These are phyloP conservation scores for Caloboletus firmus DNA, from an alignment of 1,284 basidiomycete species.

Conservation along the genomic window DNA sequence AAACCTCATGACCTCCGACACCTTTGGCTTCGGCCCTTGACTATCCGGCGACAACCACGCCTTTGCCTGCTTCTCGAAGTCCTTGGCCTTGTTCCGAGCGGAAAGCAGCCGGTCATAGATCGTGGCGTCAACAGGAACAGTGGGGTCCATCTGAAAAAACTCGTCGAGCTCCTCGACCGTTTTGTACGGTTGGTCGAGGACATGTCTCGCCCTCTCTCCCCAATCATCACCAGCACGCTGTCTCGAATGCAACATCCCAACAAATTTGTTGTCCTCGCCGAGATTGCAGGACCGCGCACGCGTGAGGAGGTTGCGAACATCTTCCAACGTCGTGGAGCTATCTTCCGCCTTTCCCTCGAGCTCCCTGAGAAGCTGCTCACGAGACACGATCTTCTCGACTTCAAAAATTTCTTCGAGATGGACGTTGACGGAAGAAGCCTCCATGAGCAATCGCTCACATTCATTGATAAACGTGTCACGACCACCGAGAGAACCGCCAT, in stretches of 20 bases:
- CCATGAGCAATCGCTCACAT: conserved; percentile 67
- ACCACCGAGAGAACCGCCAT: conserved; percentile 38
- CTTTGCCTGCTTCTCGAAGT: conserved; percentile 74
- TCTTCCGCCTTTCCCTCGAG: conserved; percentile 66
- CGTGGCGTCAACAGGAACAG: conserved; percentile 61
- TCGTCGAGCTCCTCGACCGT: conserved; percentile 72
- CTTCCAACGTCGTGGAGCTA: conserved; percentile 57
- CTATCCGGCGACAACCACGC: conserved; percentile 61
- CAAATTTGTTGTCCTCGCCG: conserved; percentile 56
- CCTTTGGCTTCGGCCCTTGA: conserved; percentile 54
- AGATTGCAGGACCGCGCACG: conserved; percentile 71
- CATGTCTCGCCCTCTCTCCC: conserved; percentile 63
- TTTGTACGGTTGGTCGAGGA: conserved; percentile 65
- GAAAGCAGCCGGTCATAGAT: conserved; percentile 59
- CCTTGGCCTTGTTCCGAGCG: conserved; percentile 64
- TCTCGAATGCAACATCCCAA: conserved; percentile 57
- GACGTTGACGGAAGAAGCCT: conserved; percentile 77
- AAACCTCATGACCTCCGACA: conserved; percentile 65
- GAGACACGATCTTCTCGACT: conserved; percentile 74
- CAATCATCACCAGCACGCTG: conserved; percentile 65
- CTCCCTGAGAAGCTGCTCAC: conserved; percentile 68
- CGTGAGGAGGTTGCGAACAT: conserved; percentile 63
- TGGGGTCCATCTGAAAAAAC: conserved; percentile 57
- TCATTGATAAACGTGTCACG: conserved; percentile 63
- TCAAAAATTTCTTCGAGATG: conserved; percentile 70